Percentiles rank a stretch among this genome's conserved stretches.
These are phyloP conservation scores for Saccharomyces paradoxus DNA, from an alignment of 805 yeast genomes.

Conservation along the genomic window DNA sequence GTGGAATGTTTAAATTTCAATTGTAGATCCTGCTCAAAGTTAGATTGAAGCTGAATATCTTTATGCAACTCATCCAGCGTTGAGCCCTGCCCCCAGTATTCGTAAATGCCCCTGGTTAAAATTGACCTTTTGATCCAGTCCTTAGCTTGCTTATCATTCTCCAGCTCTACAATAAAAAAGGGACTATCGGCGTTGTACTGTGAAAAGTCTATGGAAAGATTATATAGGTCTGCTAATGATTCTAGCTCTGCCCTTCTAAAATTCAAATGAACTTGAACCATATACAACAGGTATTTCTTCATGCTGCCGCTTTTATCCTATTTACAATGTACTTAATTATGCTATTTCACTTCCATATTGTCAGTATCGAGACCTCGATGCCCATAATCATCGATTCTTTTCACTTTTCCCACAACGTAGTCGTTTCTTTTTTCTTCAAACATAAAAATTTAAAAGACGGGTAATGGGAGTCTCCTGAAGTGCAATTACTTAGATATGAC, in stretches of 20 bases:
- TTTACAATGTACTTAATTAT: background rate
- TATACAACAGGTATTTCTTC: conserved; percentile 57
- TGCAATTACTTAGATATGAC: background rate
- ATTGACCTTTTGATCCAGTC: conserved; percentile 60
- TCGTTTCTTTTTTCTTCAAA: background rate
- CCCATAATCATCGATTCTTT: background rate
- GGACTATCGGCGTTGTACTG: conserved; percentile 55
- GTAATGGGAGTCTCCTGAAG: background rate
- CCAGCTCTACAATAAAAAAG: conserved; percentile 59
- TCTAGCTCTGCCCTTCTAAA: conserved; percentile 79
- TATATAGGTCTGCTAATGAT: conserved; percentile 63
- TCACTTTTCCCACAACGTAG: background rate
- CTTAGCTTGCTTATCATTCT: conserved; percentile 58
- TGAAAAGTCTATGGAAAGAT: conserved; percentile 50
- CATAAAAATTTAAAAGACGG: background rate
- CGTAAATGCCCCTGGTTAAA: conserved; percentile 68
- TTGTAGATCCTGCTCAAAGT: conserved; percentile 12
- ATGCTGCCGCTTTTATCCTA: background rate
- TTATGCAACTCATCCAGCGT: conserved; percentile 51
- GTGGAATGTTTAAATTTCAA: conserved; percentile 35
- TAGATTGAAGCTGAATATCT: conserved; percentile 28
- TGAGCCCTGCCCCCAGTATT: conserved; percentile 66
- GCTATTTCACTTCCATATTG: background rate
- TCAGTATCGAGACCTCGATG: background rate
- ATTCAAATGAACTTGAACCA: conserved; percentile 76